Evolutionary conservation across 352 stramenopile species (phyloP).

Genomic region (Pythium brachiatum): DNA sequence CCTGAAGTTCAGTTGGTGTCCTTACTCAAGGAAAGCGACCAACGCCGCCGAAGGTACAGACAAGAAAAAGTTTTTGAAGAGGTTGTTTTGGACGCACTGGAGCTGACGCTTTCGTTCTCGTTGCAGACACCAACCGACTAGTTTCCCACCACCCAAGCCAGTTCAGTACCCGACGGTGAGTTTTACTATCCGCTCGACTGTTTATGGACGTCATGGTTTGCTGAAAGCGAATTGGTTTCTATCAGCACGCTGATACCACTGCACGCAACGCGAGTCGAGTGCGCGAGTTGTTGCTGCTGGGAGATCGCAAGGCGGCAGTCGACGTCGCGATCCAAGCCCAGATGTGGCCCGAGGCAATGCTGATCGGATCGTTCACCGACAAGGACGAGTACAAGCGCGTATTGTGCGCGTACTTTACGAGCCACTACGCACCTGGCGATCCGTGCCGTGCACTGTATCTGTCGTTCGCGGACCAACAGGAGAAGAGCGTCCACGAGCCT

Average conservation of each 20-base stretch:
- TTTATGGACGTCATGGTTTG: not conserved
- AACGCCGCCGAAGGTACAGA: constrained; percentile 51
- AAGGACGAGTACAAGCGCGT: constrained; percentile 86
- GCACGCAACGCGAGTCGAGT: constrained; percentile 51
- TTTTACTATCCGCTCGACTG: not conserved
- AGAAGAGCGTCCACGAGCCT: constrained; percentile 83
- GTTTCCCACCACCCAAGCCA: constrained; percentile 48
- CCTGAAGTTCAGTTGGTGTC: constrained; percentile 67
- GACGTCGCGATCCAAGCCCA: constrained; percentile 74
- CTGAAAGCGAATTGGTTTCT: not conserved
- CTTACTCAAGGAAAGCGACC: constrained; percentile 67
- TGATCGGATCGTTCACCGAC: constrained; percentile 83
- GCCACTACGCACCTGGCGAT: constrained; percentile 72
- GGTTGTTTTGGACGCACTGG: too few species aligned
- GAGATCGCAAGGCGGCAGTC: constrained; percentile 73
- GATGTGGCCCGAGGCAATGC: constrained; percentile 87
- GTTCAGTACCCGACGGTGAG: constrained; percentile 32
- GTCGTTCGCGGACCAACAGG: constrained; percentile 79
- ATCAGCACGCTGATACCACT: constrained; percentile 53
- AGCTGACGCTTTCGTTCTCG: not conserved
- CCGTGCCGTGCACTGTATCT: constrained; percentile 76
- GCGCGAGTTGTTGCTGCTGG: constrained; percentile 69
- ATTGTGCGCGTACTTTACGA: constrained; percentile 71
- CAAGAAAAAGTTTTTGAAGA: too few species aligned
- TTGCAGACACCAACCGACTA: constrained; percentile 33